Conservation (phyloP, 495 filamentous ascomycete species). For the Trypethelium eluteriae region DNA sequence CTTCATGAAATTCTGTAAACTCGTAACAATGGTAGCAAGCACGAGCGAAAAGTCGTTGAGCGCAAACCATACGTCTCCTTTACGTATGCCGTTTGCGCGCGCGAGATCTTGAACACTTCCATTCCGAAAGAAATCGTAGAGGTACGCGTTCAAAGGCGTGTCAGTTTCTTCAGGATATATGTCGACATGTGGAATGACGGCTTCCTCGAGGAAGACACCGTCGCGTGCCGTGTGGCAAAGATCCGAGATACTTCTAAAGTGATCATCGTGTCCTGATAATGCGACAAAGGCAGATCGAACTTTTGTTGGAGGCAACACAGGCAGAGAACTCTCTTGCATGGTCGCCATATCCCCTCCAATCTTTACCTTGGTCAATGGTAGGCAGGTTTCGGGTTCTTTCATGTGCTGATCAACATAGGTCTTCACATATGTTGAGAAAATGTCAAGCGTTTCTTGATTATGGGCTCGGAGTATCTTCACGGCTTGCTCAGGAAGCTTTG, state of each 20-base stretch:
- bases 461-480: constrained; percentile 48
- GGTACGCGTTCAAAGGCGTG: constrained; percentile 57
- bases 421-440: constrained; percentile 59
- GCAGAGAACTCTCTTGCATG: constrained; percentile 7
- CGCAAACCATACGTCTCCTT: constrained; percentile 58
- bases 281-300: constrained; percentile 61
- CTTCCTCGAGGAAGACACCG: constrained; percentile 64
- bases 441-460: constrained; percentile 52
- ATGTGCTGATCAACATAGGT: constrained; percentile 61
- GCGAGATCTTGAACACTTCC: constrained; percentile 51
- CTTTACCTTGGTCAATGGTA: constrained; percentile 52
- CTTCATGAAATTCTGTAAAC: constrained; percentile 48
- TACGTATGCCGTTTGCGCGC: constrained; percentile 52
- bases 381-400: constrained; percentile 39
- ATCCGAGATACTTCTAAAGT: constrained; percentile 53
- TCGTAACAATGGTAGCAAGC: constrained; percentile 55
- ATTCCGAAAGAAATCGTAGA: constrained; percentile 69
- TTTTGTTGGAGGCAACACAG: constrained; percentile 30
- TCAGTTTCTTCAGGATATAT: constrained; percentile 46
- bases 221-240: constrained; percentile 54
- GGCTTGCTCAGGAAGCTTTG: constrained; percentile 52
- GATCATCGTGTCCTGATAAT: constrained; percentile 58
- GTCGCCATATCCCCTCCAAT: constrained; percentile 34
- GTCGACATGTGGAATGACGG: constrained; percentile 59
- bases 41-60: constrained; percentile 65